These are phyloP conservation scores for Singerocomus rubriflavus DNA, from an alignment of 1,284 basidiomycete species.

Conservation along the genomic window DNA sequence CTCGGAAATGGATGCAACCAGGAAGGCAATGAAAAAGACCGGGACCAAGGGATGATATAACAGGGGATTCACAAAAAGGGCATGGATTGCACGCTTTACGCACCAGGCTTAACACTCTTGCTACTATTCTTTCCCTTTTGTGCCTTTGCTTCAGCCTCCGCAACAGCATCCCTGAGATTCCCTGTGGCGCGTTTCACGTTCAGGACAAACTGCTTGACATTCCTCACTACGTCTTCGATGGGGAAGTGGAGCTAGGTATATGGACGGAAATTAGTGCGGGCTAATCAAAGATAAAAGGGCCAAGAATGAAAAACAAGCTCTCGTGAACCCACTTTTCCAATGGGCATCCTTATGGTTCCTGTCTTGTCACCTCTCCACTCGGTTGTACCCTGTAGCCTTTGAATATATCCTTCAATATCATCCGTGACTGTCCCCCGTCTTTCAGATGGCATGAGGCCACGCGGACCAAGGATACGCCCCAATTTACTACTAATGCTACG, in stretches of 20 bases:
- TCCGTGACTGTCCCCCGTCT: slow-evolving; percentile 93
- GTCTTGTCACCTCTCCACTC: slow-evolving; percentile 93
- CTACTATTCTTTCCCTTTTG: slow-evolving; percentile 39
- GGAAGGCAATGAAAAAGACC: not conserved
- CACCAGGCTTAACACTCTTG: slow-evolving; percentile 39
- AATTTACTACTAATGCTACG: slow-evolving; percentile 77
- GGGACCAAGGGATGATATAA: not conserved
- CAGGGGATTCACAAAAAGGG: not conserved
- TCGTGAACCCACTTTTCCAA: slow-evolving; percentile 54
- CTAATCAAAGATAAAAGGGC: slow-evolving; percentile 3
- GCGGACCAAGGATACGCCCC: slow-evolving; percentile 88
- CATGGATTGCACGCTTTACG: slow-evolving; percentile 15
- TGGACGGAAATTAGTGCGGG: slow-evolving; percentile 5
- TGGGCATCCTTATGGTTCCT: slow-evolving; percentile 80
- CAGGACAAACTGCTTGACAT: slow-evolving; percentile 75
- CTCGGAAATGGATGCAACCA: not conserved
- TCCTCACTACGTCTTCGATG: slow-evolving; percentile 72
- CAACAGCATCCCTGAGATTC: slow-evolving; percentile 47
- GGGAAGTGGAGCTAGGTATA: slow-evolving; percentile 67
- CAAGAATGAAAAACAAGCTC: not conserved
- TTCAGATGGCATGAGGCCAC: slow-evolving; percentile 93
- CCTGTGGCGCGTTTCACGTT: slow-evolving; percentile 77
- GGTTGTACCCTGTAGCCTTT: slow-evolving; percentile 75
- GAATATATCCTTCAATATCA: slow-evolving; percentile 79
- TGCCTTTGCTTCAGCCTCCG: slow-evolving; percentile 28